Base-by-base conservation (phyloP, 768 basidiomycete genomes). In the Hirschioporus abietinus region DNA sequence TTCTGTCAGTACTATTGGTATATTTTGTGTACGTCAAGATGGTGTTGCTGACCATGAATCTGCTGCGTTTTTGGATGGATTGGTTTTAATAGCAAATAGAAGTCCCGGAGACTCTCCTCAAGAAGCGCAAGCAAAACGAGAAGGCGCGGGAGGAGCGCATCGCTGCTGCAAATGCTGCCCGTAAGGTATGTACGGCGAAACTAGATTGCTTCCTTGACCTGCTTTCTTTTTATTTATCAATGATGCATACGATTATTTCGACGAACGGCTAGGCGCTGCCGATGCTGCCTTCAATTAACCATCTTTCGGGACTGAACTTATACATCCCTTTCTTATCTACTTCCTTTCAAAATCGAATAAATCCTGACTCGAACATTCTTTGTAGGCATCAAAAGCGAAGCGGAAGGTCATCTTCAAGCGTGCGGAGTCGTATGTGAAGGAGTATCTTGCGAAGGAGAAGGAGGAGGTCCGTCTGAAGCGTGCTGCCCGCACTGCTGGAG, bases 31-130 rank as follows among this genome's bases (percentile, higher is more conserved):
- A n/a, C 23, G 42, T 24, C 1, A n/a, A 64, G 52, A 58, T 20
- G 52, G 36, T 52, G 23, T 24, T 35, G 10, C 34, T 59, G 58
- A 62, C 25, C 58, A 58, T 66, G 59, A 66, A 61, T 18, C 20
- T 65, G 63, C 26, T 67, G 65, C 64, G 62, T 66, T 59, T 77
- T 36, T 74, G 65, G 25, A 25, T 58, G 20, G 57, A 35, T 27
- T 20, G 25, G 57, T 24, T 24, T 27, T 63, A 68, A 68, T 73
- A 94, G 92, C 87, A 89, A 76, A 89, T 97, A 78, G 92, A 96
- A 88, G 96, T 96, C 82, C 96, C 96, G 79, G 96, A 97, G 90
- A 98, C 96, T 76, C 89, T 98, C 84, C 93, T 98, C 84, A 98
- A 97, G 88, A 98, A 96, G 85, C 90, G 96, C 83, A 95, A 96